Evolutionary conservation across 2,329 filamentous ascomycete genomes (phyloP).

Genomic region (Sporothrix brunneoviolacea): DNA sequence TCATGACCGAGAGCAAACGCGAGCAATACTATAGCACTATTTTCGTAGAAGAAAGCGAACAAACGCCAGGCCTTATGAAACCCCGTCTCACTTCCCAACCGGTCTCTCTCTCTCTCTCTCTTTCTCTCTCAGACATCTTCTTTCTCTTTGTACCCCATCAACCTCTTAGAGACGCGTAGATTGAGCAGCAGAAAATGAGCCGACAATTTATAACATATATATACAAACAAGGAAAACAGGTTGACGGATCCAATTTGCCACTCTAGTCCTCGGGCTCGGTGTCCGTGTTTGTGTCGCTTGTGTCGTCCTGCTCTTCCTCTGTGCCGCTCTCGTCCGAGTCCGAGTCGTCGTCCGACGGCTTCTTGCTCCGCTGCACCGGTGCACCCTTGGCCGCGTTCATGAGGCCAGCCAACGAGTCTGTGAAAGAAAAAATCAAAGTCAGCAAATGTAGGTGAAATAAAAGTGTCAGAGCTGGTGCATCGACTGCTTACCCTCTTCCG

Average conservation of each 20-base stretch:
- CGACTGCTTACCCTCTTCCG: slow-evolving; percentile 97
- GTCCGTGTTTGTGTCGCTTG: slow-evolving; percentile 62
- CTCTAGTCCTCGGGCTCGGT: slow-evolving; percentile 54
- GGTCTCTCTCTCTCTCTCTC: neutral
- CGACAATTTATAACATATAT: neutral
- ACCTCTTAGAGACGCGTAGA: too few relatives aligned
- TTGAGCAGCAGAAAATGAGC: too few relatives aligned
- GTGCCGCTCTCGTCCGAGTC: slow-evolving; percentile 82
- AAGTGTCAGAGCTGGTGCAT: too few relatives aligned
- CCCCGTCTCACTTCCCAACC: neutral
- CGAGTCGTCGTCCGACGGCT: slow-evolving; percentile 44
- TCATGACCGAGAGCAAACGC: too few relatives aligned
- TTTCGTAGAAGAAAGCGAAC: neutral
- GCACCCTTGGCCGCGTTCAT: slow-evolving; percentile 81
- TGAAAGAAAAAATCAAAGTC: too few relatives aligned
- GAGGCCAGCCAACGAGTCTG: slow-evolving; percentile 84
- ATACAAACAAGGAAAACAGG: neutral
- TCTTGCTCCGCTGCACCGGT: slow-evolving; percentile 43
- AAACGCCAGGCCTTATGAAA: slow-evolving; percentile 9
- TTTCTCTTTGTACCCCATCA: too few relatives aligned
- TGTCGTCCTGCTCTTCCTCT: slow-evolving; percentile 63
- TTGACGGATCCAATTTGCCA: neutral
- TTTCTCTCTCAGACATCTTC: neutral
- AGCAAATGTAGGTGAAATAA: too few relatives aligned
- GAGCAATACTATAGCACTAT: neutral